Conservation (phyloP, 2,329 filamentous ascomycete genomes). For the Phaeosphaeriaceae sp. region DNA sequence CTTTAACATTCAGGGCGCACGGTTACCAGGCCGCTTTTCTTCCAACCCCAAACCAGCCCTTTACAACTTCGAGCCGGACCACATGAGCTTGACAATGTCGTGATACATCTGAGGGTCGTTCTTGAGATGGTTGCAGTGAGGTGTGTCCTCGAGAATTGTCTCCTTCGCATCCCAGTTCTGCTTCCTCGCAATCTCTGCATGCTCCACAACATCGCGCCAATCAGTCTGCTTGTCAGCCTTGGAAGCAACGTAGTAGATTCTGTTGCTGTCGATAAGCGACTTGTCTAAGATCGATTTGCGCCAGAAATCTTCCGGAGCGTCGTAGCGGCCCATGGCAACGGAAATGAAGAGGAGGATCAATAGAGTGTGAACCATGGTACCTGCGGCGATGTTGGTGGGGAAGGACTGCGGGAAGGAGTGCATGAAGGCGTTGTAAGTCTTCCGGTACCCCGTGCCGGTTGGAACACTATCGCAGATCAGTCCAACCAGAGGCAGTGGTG, state of each 20-base stretch:
- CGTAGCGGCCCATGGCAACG: slow-evolving; percentile 4
- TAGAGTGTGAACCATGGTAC: background rate
- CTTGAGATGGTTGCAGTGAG: slow-evolving; percentile 61
- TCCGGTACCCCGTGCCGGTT: slow-evolving; percentile 7
- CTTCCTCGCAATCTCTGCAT: slow-evolving; percentile 53
- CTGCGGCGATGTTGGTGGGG: slow-evolving; percentile 6
- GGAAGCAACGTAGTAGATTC: slow-evolving; percentile 66
- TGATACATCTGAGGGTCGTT: too few relatives aligned
- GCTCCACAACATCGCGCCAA: slow-evolving; percentile 59
- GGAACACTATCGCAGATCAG: slow-evolving; percentile 14
- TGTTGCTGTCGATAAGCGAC: slow-evolving; percentile 3
- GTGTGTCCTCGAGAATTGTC: slow-evolving; percentile 60
- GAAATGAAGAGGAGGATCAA: slow-evolving; percentile 3
- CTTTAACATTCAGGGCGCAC: too few relatives aligned
- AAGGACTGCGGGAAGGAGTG: slow-evolving; percentile 22
- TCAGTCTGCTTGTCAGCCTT: slow-evolving; percentile 60
- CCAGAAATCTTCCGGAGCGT: slow-evolving; percentile 8
- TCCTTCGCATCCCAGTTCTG: slow-evolving; percentile 56
- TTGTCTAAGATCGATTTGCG: slow-evolving; percentile 9
- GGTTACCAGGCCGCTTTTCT: too few relatives aligned
- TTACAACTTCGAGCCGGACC: too few relatives aligned
- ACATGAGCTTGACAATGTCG: too few relatives aligned
- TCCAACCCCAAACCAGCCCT: too few relatives aligned
- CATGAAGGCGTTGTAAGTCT: background rate
- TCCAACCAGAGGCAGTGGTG: slow-evolving; percentile 12